Evolutionary conservation across 2,329 filamentous ascomycete species (phyloP).

Genomic region (Botrytis byssoidea): DNA sequence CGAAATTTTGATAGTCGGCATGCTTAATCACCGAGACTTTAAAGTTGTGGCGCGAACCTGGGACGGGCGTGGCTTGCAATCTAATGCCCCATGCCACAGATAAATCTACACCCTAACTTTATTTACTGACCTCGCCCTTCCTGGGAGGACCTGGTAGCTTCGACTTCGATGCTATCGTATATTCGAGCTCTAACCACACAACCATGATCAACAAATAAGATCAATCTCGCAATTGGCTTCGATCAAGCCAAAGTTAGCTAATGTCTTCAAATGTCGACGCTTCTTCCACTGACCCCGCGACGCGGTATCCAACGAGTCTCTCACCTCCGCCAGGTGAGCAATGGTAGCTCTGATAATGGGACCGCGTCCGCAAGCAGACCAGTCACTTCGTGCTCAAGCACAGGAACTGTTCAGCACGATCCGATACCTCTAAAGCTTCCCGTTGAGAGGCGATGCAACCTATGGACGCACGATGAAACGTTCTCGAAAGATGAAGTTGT

Average conservation of each 20-base stretch:
- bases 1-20: constrained; percentile 20
- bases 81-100: background rate
- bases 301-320: constrained; percentile 34
- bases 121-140: background rate
- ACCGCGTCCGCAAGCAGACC: constrained; percentile 30
- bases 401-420: constrained; percentile 32
- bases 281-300: constrained; percentile 29
- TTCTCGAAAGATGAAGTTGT: constrained; percentile 77
- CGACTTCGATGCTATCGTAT: constrained; percentile 5
- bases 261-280: constrained; percentile 32
- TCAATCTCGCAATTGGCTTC: constrained; percentile 5
- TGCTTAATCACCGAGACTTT: constrained; percentile 1
- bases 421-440: constrained; percentile 24
- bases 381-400: constrained; percentile 30
- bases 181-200: constrained; percentile 1
- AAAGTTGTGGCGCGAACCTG: background rate
- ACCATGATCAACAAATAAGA: constrained; percentile 28
- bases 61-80: background rate
- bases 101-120: constrained; percentile 10
- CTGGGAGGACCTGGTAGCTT: background rate
- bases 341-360: constrained; percentile 32
- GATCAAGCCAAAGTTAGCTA: constrained; percentile 24
- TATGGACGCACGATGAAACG: constrained; percentile 58
- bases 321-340: constrained; percentile 38
- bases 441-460: constrained; percentile 36